Evolutionary conservation across 306 rosid species (phyloP).

Genomic region (Erythrophleum fordii): DNA sequence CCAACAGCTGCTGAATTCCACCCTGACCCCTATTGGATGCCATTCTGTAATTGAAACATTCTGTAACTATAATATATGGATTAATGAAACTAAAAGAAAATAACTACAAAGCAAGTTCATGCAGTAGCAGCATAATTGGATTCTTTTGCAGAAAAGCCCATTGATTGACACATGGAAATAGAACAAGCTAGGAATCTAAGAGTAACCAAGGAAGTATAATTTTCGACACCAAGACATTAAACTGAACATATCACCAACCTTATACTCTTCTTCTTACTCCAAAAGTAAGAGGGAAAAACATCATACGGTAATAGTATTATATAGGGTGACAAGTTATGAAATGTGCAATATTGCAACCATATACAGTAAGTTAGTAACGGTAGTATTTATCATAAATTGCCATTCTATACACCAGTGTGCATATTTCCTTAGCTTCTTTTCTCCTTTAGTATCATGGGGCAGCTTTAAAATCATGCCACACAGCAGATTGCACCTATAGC

Average conservation of each 20-base stretch:
- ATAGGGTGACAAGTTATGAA: neutral
- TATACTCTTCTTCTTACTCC: neutral
- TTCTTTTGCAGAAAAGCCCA: neutral
- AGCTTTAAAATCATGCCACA: neutral
- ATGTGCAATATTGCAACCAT: slow-evolving; percentile 4
- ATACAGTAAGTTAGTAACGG: neutral
- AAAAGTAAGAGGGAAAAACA: neutral
- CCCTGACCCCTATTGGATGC: slow-evolving; percentile 87
- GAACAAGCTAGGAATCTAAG: neutral
- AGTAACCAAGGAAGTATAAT: neutral
- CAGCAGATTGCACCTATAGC: neutral
- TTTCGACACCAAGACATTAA: neutral
- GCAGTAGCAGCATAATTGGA: neutral
- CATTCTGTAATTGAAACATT: slow-evolving; percentile 58
- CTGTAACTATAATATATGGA: slow-evolving; percentile 17
- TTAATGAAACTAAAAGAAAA: slow-evolving; percentile 12
- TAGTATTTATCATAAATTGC: neutral
- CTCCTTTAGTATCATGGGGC: neutral
- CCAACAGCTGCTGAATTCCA: slow-evolving; percentile 95
- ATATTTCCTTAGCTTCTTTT: neutral
- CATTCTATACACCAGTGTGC: neutral
- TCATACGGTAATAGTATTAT: neutral
- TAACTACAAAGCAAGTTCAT: neutral
- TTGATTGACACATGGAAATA: neutral
- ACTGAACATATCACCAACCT: neutral